Evolutionary conservation across 495 filamentous ascomycete genomes (phyloP).

Genomic region (Lineolata rhizophorae): DNA sequence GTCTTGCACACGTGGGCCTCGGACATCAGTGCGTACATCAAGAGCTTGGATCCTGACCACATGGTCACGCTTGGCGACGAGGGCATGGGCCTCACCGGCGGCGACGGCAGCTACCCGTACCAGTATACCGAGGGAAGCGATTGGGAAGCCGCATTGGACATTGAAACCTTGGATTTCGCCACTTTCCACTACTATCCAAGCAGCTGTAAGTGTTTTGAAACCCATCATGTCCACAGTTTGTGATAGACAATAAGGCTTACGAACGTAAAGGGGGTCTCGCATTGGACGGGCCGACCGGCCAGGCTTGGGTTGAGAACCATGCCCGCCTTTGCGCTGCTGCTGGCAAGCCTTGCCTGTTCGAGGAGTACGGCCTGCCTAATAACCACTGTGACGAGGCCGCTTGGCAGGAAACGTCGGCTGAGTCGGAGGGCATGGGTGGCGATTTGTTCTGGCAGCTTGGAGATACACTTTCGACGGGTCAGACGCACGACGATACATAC

Average conservation of each 20-base stretch:
- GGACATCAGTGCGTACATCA: conserved; percentile 38
- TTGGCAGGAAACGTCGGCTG: conserved; percentile 10
- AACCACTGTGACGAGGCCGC: conserved; percentile 3
- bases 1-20: conserved; percentile 40
- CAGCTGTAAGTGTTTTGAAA: conserved; percentile 4
- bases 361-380: conserved; percentile 8
- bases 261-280: too few species aligned
- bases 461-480: conserved; percentile 8
- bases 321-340: conserved; percentile 5
- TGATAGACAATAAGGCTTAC: too few species aligned
- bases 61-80: conserved; percentile 50
- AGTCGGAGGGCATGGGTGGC: conserved; percentile 8
- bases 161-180: conserved; percentile 8
- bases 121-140: conserved; percentile 7
- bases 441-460: conserved; percentile 17
- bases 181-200: conserved; percentile 12
- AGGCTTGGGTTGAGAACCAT: conserved; percentile 6
- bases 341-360: conserved; percentile 10
- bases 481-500: conserved; percentile 11
- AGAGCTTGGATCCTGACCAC: conserved; percentile 37
- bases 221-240: not conserved
- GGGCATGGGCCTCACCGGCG: conserved; percentile 17
- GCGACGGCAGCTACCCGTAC: conserved; percentile 9
- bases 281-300: too few species aligned
- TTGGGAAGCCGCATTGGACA: conserved; percentile 7